Conservation (phyloP, 1,284 basidiomycete genomes). For the Tilletia indica region DNA sequence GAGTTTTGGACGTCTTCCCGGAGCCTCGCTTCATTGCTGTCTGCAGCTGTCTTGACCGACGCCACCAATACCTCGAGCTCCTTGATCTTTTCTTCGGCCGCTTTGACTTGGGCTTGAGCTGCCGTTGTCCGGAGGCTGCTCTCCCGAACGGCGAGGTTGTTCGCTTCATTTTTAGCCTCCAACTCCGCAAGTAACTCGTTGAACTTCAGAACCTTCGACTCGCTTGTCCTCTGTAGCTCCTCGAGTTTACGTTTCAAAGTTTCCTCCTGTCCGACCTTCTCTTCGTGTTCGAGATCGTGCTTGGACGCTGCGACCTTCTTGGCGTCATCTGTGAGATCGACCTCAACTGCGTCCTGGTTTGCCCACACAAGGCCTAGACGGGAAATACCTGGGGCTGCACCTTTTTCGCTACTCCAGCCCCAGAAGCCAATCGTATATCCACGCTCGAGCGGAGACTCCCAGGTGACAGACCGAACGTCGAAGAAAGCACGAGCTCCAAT, state of each 20-base stretch:
- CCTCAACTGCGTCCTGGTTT: not conserved
- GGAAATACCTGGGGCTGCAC: not conserved
- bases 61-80: not conserved
- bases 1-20: too few species aligned
- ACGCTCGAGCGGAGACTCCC: slow-evolving; percentile 17
- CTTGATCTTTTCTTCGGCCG: not conserved
- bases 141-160: too few species aligned
- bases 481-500: slow-evolving; percentile 1
- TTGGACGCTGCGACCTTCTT: not conserved
- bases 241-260: too few species aligned
- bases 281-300: too few species aligned
- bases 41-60: too few species aligned
- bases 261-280: too few species aligned
- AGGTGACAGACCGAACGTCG: slow-evolving; percentile 12
- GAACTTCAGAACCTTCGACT: too few species aligned
- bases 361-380: slow-evolving; percentile 19
- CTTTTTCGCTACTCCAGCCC: slow-evolving; percentile 4
- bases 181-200: too few species aligned
- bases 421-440: slow-evolving; percentile 19
- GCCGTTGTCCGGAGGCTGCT: too few species aligned
- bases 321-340: not conserved
- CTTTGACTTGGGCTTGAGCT: not conserved
- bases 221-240: too few species aligned
- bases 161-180: too few species aligned
- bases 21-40: too few species aligned